Conservation (phyloP, 176 grass and related monocot genomes). For the Cenchrus fungigraminus region DNA sequence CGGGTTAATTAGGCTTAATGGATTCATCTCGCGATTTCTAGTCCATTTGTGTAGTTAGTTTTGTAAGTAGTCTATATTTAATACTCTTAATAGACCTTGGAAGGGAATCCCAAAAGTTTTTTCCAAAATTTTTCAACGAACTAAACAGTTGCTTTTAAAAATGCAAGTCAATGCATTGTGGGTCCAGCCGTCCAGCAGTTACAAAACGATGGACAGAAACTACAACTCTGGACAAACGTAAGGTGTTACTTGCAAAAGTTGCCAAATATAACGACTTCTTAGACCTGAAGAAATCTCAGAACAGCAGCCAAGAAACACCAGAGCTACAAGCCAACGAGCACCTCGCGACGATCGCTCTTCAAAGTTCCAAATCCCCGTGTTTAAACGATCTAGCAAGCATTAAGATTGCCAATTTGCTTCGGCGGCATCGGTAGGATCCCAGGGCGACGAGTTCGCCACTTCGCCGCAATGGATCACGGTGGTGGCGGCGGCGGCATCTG, state of each 20-base stretch:
- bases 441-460: background rate
- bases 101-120: no score
- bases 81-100: no score
- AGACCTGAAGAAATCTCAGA: conserved; percentile 34
- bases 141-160: background rate
- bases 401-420: background rate
- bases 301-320: background rate
- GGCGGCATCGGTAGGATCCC: background rate
- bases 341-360: background rate
- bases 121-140: no score
- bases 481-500: conserved; percentile 37
- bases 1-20: no score
- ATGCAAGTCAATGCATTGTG: background rate
- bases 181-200: background rate
- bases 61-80: no score
- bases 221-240: background rate
- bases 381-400: background rate
- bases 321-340: background rate
- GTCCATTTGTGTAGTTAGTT: no score
- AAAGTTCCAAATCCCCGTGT: conserved; percentile 17
- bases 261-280: conserved; percentile 17
- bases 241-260: conserved; percentile 18
- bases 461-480: conserved; percentile 38
- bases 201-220: background rate
- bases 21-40: no score